Base-by-base conservation (phyloP, 2,329 filamentous ascomycete genomes). In the Pyrenochaeta sp. region DNA sequence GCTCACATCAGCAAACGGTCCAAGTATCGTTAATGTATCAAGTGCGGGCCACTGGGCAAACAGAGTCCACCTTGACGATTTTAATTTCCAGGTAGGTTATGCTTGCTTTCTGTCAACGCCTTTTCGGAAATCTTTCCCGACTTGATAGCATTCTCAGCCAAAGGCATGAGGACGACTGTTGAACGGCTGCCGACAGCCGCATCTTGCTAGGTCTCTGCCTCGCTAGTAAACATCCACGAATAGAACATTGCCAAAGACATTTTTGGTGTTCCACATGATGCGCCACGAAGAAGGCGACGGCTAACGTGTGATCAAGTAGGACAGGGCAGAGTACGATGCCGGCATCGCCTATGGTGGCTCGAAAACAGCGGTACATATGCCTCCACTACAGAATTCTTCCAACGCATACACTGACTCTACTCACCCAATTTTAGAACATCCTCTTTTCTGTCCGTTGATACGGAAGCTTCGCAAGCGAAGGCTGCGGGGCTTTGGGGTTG, bases 1-100 rank as follows among this genome's bases (percentile, higher is more conserved):
- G 41, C 61, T 72, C 18, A 27, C 37, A 3, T 47, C 52, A 7
- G 39, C 74, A 21, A 40, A 18, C 9, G 33, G 33, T 4, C 4
- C 33, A 36, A 15, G 33, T 7, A n/a, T 3, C 14, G 7, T 17
- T 5, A 36, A 36, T 17, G 17, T 36, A 5, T 17, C n/a, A 17
- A 36, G 33, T 15, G n/a, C 7, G 12, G 14, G 17, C 33, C n/a
- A 36, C 7, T n/a, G 17, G 17, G 33, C 33, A 15, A 17, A 9
- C 14, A 9, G 3, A 17, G 17, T 21, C 10, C 20, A 18, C 23
- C 37, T 40, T 21, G 37, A 10, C 3, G 18, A 23, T 23, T 10
- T 18, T 10, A 40, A 40, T 27, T 40, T 40, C 21, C 21, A 27
- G 20, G 17, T 21, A 9, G 37, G 11, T 18, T 3, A 35, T 35